phyloP scores from a whole-genome alignment of 1,139 yeast genomes.

The Lodderomyces margitis region DNA sequence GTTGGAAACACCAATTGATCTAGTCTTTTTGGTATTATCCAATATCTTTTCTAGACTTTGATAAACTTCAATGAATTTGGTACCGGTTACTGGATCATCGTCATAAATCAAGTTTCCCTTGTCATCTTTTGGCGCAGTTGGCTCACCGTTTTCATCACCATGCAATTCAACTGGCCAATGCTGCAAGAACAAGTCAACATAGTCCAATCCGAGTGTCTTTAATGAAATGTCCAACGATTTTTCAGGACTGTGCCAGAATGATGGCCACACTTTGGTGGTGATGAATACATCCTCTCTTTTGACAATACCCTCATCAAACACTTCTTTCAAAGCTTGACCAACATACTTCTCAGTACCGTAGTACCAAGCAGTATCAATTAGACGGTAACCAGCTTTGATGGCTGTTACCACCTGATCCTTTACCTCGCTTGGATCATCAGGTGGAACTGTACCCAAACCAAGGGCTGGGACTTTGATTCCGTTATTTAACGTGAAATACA shows the following conservation, averaged over 20 bases:
- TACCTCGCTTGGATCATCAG: constrained; percentile 31
- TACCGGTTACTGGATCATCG: constrained; percentile 39
- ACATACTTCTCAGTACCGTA: constrained; percentile 51
- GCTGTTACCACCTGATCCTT: constrained; percentile 40
- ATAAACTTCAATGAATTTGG: constrained; percentile 46
- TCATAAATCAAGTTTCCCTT: constrained; percentile 44
- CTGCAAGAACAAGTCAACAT: constrained; percentile 57
- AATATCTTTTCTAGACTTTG: constrained; percentile 45
- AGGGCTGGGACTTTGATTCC: constrained; percentile 38
- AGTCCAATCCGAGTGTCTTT: constrained; percentile 46
- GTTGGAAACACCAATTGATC: constrained; percentile 34
- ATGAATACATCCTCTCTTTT: constrained; percentile 58
- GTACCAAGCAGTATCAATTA: constrained; percentile 44
- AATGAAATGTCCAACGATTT: constrained; percentile 37
- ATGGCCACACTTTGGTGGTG: constrained; percentile 62
- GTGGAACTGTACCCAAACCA: constrained; percentile 40
- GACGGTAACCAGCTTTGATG: constrained; percentile 41
- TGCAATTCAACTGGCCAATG: constrained; percentile 57
- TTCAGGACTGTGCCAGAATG: constrained; percentile 36
- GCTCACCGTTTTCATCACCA: constrained; percentile 39
- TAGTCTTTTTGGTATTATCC: constrained; percentile 27
- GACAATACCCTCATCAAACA: constrained; percentile 45
- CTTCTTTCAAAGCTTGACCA: constrained; percentile 50
- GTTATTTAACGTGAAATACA: constrained; percentile 26
- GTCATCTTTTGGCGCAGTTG: constrained; percentile 33